phyloP scores from a whole-genome alignment of 2,329 filamentous ascomycete species.

The Lachnum nothofagi region DNA sequence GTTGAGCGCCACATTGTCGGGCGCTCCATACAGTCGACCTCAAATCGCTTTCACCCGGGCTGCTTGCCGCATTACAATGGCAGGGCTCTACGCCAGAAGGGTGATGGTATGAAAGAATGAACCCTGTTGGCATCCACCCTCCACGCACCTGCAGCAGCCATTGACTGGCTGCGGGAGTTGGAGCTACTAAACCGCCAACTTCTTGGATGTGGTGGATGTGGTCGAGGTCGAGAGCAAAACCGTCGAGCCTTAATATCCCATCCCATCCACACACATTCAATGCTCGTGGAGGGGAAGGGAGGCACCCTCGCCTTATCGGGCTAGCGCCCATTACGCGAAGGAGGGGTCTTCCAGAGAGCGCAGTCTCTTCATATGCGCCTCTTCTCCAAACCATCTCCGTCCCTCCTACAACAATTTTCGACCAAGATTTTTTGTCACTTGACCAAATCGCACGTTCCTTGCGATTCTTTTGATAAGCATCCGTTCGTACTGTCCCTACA shows the following conservation, averaged over 20 bases:
- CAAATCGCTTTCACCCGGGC: conserved; percentile 11
- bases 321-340: conserved; percentile 4
- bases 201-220: too few relatives aligned
- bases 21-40: background rate
- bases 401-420: conserved; percentile 19
- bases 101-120: conserved; percentile 14
- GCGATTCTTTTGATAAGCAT: conserved; percentile 7
- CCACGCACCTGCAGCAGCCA: background rate
- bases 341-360: conserved; percentile 10
- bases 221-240: conserved; percentile 1
- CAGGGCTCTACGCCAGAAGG: conserved; percentile 4
- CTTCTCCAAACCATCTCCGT: conserved; percentile 16
- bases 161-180: conserved; percentile 7
- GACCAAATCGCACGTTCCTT: conserved; percentile 13
- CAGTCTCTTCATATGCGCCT: conserved; percentile 9
- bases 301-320: background rate
- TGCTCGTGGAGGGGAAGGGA: background rate
- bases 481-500: conserved; percentile 32
- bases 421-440: conserved; percentile 15
- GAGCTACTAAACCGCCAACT: conserved; percentile 1
- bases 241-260: background rate
- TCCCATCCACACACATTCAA: background rate
- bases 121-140: conserved; percentile 13
- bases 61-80: conserved; percentile 15
- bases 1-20: conserved; percentile 13